Evolutionary conservation across 306 rosid species (phyloP).

Genomic region (Gastrolobium bilobum): DNA sequence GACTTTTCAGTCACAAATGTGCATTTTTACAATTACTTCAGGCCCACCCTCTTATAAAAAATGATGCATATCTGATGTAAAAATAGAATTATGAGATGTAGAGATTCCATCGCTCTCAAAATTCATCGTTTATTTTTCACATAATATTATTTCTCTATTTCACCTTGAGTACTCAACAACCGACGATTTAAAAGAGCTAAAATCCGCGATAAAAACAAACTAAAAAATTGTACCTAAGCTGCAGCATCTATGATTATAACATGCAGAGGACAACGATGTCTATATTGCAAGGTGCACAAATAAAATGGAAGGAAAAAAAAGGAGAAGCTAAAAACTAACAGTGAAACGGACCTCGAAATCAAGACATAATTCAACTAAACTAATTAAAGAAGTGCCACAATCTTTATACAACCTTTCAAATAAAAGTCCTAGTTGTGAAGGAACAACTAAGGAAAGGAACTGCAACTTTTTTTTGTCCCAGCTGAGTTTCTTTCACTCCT

Average conservation of each 20-base stretch:
- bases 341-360: not conserved
- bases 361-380: conserved; percentile 1
- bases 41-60: not conserved
- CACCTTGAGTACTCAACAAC: not conserved
- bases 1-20: no score
- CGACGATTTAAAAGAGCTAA: not conserved
- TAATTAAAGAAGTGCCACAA: conserved; percentile 18
- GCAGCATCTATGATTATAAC: conserved; percentile 1
- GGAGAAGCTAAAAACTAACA: not conserved
- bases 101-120: not conserved
- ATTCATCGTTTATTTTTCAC: not conserved
- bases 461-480: not conserved
- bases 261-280: not conserved
- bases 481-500: not conserved
- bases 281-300: not conserved
- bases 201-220: not conserved
- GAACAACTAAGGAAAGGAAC: not conserved
- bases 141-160: not conserved
- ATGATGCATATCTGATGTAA: not conserved
- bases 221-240: not conserved
- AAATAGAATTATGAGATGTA: not conserved
- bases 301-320: not conserved
- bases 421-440: not conserved
- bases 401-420: conserved; percentile 21
- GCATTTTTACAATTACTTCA: no score